Base-by-base conservation (phyloP, 1,139 yeast species). In the Magnusiomyces starmeri region DNA sequence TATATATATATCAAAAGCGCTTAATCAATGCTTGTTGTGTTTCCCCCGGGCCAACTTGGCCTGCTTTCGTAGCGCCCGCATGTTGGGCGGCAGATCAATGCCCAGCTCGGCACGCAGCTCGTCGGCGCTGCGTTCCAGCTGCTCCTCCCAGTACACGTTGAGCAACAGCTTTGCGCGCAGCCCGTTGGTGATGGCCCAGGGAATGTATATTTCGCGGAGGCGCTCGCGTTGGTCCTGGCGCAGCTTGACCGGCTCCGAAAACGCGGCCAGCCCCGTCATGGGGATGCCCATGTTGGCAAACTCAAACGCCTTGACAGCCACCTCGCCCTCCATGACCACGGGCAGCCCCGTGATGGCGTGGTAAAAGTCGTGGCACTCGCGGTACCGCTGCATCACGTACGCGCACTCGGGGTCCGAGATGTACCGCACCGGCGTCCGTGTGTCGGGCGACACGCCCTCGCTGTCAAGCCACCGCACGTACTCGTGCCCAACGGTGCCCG, bases 311-410 rank as follows among this genome's bases (percentile, higher is more conserved):
- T 92, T 92, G 25, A 92, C 85, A 0, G 96, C 88, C 49, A 92
- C 85, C 65, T 92, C 99, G 18, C 98, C 99, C 64, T 92, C 98
- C 60, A 94, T 81, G 42, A 86, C 83, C 43, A 90, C 86, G 0
- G 97, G 97, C 50, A 88, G 75, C 8, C 95, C 94, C 0, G 95
- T 85, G 40, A 92, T 75, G 1, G 97, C 88, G 66, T 92, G 99
- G 65, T 89, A 92, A 63, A 92, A 92, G 66, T 92, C 99, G 62
- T 92, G 99, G 65, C 97, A 90, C 65, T 92, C 97, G 50, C 99
- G 78, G 67, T 92, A 92, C 58, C 98, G 72, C 66, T 89, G 95
- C 74, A 82, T 88, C 18, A 92, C 85, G 63, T 85, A 92, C 1
- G 97, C 97, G 61, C 89, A 78, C 63, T 88, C 95, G 43, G 87